Evolutionary conservation across 1,284 basidiomycete species (phyloP), one percentile per base, ranked within the genome.

Genomic region (Prillingera fragicola): DNA sequence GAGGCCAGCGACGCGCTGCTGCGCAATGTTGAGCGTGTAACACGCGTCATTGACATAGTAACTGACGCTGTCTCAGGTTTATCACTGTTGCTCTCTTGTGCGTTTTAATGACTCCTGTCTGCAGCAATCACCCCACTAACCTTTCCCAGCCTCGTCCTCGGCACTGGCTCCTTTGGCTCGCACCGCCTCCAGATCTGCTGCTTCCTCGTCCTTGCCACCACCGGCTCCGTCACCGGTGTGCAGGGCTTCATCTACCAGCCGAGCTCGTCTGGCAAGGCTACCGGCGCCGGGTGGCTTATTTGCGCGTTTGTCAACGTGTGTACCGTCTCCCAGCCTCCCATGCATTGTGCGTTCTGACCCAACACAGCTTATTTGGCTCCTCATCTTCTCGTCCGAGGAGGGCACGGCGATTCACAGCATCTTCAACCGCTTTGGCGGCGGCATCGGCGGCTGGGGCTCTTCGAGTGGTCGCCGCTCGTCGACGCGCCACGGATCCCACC

Each of bases 351-450:
- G 14, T n/a, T 27, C 42, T 45, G 33, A 50, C 26, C 23, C 44
- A 28, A 17, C 45, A 22, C 52, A 95, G 77, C 85, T 97, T 64
- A 71, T 97, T 51, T 97, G 92, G 92, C 80, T 95, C 17, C 79
- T 97, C 52, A 96, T 88, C 76, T 89, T 98, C 68, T 94, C 92
- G 5, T 85, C 90, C 1, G 92, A 96, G 65, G 91, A 96, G 59
- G 90, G 91, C 64, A 87, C 90, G 2, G 80, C 87, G 55, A 71
- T 81, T 38, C 79, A 88, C 43, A 78, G 87, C 67, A 59, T 94
- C 48, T 85, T 96, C 78, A 90, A 89, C 26, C 81, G 90, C 38
- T 84, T 85, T 78, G 82, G 62, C 74, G 84, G 52, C 77, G 80
- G 31, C 45, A 52, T 33, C 14, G 13, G 24, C 38, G 50, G 41